Evolutionary conservation across 176 grass and related monocot genomes (phyloP).

Genomic region (Urochloa ruziziensis): DNA sequence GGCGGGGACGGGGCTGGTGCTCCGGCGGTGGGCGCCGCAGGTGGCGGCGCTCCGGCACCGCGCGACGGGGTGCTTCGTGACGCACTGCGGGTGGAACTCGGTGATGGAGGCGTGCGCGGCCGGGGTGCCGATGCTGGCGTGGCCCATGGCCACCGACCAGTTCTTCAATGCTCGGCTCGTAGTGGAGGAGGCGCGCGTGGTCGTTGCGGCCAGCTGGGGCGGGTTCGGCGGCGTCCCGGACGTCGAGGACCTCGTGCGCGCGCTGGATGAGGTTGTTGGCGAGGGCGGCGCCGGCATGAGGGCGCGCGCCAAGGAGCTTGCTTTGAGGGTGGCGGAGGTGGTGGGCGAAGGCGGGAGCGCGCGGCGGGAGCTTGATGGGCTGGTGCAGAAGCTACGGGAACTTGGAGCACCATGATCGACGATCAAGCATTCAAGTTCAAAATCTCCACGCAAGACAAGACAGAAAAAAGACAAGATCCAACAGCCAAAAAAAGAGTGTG

Average conservation of each 20-base stretch:
- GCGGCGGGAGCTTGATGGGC: not conserved
- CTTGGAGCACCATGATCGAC: not conserved
- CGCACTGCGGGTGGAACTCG: slow-evolving; percentile 73
- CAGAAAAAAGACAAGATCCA: not conserved
- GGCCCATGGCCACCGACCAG: slow-evolving; percentile 71
- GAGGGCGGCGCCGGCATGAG: not conserved
- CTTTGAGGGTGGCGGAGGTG: not conserved
- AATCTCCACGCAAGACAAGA: not conserved
- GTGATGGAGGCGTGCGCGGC: slow-evolving; percentile 47
- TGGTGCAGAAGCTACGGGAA: not conserved
- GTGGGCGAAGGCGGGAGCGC: not conserved
- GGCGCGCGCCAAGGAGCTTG: not conserved
- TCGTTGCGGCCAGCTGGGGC: slow-evolving; percentile 39
- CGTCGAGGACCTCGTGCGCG: not conserved
- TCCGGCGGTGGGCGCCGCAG: slow-evolving; percentile 65
- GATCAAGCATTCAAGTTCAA: not conserved
- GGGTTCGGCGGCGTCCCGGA: slow-evolving; percentile 14
- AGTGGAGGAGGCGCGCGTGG: slow-evolving; percentile 39
- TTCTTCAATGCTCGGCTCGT: slow-evolving; percentile 59
- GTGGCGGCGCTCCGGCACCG: slow-evolving; percentile 53
- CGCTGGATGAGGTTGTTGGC: not conserved
- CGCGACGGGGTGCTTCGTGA: slow-evolving; percentile 63
- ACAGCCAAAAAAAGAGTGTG: no score
- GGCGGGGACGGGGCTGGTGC: slow-evolving; percentile 20
- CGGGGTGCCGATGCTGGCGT: slow-evolving; percentile 60